Conservation (phyloP, 441 rosid genomes). For the Syzygium syzygioides region DNA sequence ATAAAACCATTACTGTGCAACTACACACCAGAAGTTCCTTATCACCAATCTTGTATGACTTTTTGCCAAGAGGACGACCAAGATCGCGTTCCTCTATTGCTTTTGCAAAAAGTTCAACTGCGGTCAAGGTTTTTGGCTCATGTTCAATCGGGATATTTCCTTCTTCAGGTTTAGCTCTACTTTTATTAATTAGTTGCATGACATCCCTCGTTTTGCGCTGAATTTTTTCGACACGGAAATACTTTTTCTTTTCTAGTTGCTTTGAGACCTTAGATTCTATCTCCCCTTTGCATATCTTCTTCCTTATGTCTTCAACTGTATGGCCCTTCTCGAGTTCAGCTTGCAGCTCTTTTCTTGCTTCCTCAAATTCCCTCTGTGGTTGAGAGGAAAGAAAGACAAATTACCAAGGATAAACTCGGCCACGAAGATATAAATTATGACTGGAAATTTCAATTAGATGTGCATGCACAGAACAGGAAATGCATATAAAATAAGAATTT, state of each 20-base stretch:
- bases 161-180: conserved; percentile 29
- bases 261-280: conserved; percentile 45
- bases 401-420: not conserved
- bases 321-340: conserved; percentile 53
- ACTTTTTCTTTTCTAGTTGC: conserved; percentile 37
- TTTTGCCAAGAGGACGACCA: conserved; percentile 48
- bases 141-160: conserved; percentile 28
- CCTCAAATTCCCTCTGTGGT: conserved; percentile 59
- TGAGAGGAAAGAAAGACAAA: not conserved
- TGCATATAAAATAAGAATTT: not conserved
- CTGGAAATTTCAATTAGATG: not conserved
- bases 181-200: conserved; percentile 51
- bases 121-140: conserved; percentile 41
- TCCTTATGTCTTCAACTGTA: conserved; percentile 49
- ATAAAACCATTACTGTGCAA: conserved; percentile 1
- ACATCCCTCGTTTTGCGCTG: conserved; percentile 79
- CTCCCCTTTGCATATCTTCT: conserved; percentile 51
- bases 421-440: not conserved
- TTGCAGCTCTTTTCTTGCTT: conserved; percentile 62
- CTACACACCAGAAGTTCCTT: conserved; percentile 70
- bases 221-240: conserved; percentile 47
- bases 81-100: conserved; percentile 49
- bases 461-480: not conserved
- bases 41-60: conserved; percentile 60
- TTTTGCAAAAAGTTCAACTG: conserved; percentile 58